Conservation (phyloP, 2,329 filamentous ascomycete species). For the Bipolaris victoriae region DNA sequence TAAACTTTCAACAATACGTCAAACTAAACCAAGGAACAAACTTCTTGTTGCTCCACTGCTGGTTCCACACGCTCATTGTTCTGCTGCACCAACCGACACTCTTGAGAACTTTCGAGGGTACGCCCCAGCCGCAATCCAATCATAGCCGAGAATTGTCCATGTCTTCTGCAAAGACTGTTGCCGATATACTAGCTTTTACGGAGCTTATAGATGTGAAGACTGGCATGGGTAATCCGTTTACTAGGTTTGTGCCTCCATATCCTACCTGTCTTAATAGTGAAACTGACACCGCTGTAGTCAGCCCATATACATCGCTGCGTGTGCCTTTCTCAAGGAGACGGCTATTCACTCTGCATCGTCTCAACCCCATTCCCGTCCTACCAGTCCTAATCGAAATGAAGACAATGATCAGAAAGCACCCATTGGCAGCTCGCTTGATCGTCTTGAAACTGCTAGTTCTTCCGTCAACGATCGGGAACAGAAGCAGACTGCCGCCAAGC, state of each 20-base stretch:
- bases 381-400: slow-evolving; percentile 22
- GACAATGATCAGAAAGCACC: slow-evolving; percentile 9
- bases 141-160: slow-evolving; percentile 83
- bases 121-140: slow-evolving; percentile 73
- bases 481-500: slow-evolving; percentile 61
- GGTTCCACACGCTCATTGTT: slow-evolving; percentile 87
- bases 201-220: slow-evolving; percentile 85
- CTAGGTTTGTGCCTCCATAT: slow-evolving; percentile 48
- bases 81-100: slow-evolving; percentile 84
- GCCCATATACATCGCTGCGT: slow-evolving; percentile 89
- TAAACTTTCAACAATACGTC: slow-evolving; percentile 85
- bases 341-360: slow-evolving; percentile 70
- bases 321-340: slow-evolving; percentile 85
- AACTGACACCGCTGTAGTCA: slow-evolving; percentile 61
- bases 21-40: slow-evolving; percentile 82
- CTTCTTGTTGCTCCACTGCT: slow-evolving; percentile 85
- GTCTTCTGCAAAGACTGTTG: slow-evolving; percentile 90
- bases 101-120: slow-evolving; percentile 74
- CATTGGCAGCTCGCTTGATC: slow-evolving; percentile 9
- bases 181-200: slow-evolving; percentile 84
- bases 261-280: neutral
- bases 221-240: slow-evolving; percentile 87
- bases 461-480: slow-evolving; percentile 43
- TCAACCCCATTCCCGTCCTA: slow-evolving; percentile 66
- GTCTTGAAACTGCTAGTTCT: slow-evolving; percentile 15